A percentile compares a stretch with the other conserved stretches of the same genome.
Evolutionary conservation across 176 grass and related monocot genomes (phyloP).

Genomic region (Leersia perrieri): DNA sequence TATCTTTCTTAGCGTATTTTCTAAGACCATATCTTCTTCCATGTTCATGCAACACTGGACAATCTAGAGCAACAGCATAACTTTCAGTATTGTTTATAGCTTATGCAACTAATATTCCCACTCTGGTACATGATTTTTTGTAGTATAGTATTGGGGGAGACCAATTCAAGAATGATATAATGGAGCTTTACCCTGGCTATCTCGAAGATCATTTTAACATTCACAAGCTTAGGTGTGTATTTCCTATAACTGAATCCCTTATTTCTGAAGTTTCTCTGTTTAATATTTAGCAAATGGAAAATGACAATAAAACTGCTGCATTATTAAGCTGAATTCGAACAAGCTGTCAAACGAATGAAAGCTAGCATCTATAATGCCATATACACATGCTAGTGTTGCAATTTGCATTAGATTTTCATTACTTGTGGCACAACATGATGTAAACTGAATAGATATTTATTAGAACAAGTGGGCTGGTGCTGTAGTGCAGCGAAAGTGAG

Average conservation of each 20-base stretch:
- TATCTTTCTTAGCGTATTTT: conserved; percentile 22
- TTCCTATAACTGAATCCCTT: not conserved
- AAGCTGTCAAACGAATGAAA: conserved; percentile 6
- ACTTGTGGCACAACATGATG: conserved; percentile 29
- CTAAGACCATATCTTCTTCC: conserved; percentile 32
- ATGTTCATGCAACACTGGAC: conserved; percentile 18
- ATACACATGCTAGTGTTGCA: not conserved
- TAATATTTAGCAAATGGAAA: not conserved
- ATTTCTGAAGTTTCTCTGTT: not conserved
- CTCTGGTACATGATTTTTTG: not conserved
- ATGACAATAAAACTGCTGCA: not conserved
- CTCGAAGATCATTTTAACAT: conserved; percentile 83
- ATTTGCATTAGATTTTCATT: conserved; percentile 42
- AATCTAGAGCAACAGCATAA: conserved; percentile 4
- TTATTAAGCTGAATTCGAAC: conserved; percentile 1
- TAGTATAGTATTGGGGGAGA: conserved; percentile 9
- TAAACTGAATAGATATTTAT: conserved; percentile 32
- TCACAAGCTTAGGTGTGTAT: conserved; percentile 53
- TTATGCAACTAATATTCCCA: conserved; percentile 8
- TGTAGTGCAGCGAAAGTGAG: conserved; percentile 20
- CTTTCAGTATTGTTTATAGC: not conserved
- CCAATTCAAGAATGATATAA: conserved; percentile 49
- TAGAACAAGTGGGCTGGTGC: conserved; percentile 40
- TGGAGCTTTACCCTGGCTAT: conserved; percentile 81
- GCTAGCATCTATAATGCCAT: not conserved